A percentile compares a stretch with the other conserved stretches of the same genome.
These are phyloP conservation scores for Globisporangium lucens DNA, from an alignment of 352 stramenopile species.

Conservation along the genomic window DNA sequence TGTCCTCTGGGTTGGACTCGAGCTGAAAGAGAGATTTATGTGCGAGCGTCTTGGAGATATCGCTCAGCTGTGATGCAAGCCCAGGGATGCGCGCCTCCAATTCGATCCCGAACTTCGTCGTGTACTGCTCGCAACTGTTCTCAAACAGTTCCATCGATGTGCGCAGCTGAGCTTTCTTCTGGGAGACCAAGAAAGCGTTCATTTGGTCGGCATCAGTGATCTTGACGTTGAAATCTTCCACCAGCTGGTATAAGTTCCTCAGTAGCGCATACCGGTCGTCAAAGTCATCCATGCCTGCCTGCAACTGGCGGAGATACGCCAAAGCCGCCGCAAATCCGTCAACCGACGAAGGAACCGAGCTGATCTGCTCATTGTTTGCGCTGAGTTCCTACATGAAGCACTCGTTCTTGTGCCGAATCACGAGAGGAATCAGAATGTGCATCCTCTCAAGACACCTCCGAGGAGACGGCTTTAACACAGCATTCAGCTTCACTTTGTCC, in stretches of 20 bases:
- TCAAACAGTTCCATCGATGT: constrained; percentile 79
- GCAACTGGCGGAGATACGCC: constrained; percentile 51
- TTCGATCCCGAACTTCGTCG: constrained; percentile 70
- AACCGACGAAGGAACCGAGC: constrained; percentile 62
- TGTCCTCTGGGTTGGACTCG: constrained; percentile 41
- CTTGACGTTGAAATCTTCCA: constrained; percentile 71
- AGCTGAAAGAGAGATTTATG: constrained; percentile 42
- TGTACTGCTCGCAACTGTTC: constrained; percentile 66
- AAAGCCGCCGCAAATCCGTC: constrained; percentile 69
- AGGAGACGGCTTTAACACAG: constrained; percentile 60
- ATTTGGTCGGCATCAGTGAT: constrained; percentile 67
- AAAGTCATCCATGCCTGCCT: constrained; percentile 38
- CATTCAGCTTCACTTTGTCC: constrained; percentile 57
- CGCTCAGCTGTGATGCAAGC: constrained; percentile 31
- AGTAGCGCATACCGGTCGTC: constrained; percentile 59
- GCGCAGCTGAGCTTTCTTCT: constrained; percentile 70
- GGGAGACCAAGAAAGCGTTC: constrained; percentile 69
- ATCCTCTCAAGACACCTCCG: constrained; percentile 55
- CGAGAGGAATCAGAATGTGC: constrained; percentile 51
- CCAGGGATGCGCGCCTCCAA: constrained; percentile 53
- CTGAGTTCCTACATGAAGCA: constrained; percentile 54
- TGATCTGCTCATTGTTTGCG: constrained; percentile 59
- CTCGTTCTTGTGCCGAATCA: constrained; percentile 61
- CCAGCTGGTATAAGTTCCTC: constrained; percentile 52
- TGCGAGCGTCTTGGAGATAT: constrained; percentile 34